Conservation (phyloP, 2,329 filamentous ascomycete genomes). For the Rhynchosporium agropyri region DNA sequence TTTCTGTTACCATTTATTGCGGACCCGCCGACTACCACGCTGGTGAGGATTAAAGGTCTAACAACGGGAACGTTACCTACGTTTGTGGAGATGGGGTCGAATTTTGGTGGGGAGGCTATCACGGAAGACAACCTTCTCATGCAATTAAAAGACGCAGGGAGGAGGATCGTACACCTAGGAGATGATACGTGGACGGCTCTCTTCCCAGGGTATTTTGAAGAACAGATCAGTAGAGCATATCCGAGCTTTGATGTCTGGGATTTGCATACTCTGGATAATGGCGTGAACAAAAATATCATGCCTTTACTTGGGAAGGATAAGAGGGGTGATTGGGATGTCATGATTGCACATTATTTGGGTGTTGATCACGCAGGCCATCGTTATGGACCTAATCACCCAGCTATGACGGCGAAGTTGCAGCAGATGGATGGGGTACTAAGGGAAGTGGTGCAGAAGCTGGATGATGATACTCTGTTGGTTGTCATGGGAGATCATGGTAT, state of each 20-base stretch:
- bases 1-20: slow-evolving; percentile 95
- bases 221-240: slow-evolving; percentile 82
- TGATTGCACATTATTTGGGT: slow-evolving; percentile 90
- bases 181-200: slow-evolving; percentile 96
- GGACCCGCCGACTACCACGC: slow-evolving; percentile 89
- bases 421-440: slow-evolving; percentile 88
- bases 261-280: slow-evolving; percentile 93
- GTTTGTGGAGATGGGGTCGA: slow-evolving; percentile 91
- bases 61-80: slow-evolving; percentile 95
- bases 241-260: slow-evolving; percentile 99
- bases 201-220: slow-evolving; percentile 91
- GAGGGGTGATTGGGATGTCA: slow-evolving; percentile 81
- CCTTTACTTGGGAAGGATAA: slow-evolving; percentile 72
- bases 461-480: slow-evolving; percentile 84
- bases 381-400: slow-evolving; percentile 89
- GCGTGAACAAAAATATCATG: slow-evolving; percentile 87
- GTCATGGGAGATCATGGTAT: slow-evolving; percentile 99
- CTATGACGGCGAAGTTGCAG: slow-evolving; percentile 86
- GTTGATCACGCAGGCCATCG: slow-evolving; percentile 97
- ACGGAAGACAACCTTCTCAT: slow-evolving; percentile 83
- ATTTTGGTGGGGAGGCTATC: slow-evolving; percentile 92
- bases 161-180: slow-evolving; percentile 89
- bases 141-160: slow-evolving; percentile 64
- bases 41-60: slow-evolving; percentile 89
- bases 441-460: slow-evolving; percentile 69